Evolutionary conservation across 2,329 filamentous ascomycete genomes (phyloP), one percentile per base, ranked within the genome.

Genomic region (Sphaerulina populicola): DNA sequence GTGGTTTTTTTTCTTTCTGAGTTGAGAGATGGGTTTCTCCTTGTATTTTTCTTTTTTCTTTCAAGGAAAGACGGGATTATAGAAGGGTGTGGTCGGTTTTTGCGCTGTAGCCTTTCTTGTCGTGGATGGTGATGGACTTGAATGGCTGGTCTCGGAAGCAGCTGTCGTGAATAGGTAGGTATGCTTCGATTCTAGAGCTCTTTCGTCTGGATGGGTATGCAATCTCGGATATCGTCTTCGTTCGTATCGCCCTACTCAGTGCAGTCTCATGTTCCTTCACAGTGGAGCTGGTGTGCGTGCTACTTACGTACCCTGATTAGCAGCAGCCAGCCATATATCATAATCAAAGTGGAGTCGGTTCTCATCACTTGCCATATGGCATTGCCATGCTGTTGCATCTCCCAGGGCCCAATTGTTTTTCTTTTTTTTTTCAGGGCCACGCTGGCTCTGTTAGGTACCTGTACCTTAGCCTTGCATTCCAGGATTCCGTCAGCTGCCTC

Each of bases 311-410:
- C 10, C 15, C 11, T 33, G 5, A 6, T 6, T 29, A 38, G 46
- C 46, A 33, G 14, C 37, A 18, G 46, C 37, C 29, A 35, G 46
- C 30, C 35, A n/a, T 40, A 48, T 48, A 48, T 41, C 23, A 48
- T 18, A 35, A 15, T 12, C 37, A 41, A 41, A 18, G 46, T 42
- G 46, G 46, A 48, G 37, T 31, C 21, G 15, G 3, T 15, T 11
- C 46, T 48, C 41, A 48, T 48, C 46, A 35, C 10, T 46, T 33
- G 23, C 33, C 44, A 46, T 27, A 42, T 48, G 38, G 36, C 23
- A 27, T 23, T 27, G 46, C 37, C 37, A 42, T 48, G 27, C 15
- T 41, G 14, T 31, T 48, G 30, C 29, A n/a, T 11, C 29, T 47
- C 36, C 36, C 15, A 31, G 18, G 29, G 41, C 27, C 46, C 14